Conservation (phyloP, 306 rosid species). For the Mimosa bimucronata region DNA sequence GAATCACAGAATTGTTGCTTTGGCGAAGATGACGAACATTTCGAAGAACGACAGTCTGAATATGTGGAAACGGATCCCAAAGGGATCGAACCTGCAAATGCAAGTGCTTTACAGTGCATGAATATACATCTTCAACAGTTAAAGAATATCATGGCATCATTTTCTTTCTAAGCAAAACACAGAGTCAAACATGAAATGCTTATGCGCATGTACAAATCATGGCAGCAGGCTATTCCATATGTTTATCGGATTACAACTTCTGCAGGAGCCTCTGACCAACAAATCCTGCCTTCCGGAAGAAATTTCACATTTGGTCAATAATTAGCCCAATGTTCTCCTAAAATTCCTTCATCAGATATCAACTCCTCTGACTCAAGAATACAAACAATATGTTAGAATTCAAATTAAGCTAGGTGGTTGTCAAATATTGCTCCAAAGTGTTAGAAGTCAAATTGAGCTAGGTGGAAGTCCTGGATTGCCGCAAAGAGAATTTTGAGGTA, state of each 20-base stretch:
- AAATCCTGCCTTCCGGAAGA: slow-evolving; percentile 89
- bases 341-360: slow-evolving; percentile 33
- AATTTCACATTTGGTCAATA: slow-evolving; percentile 97
- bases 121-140: slow-evolving; percentile 29
- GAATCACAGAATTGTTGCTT: slow-evolving; percentile 61
- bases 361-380: slow-evolving; percentile 27
- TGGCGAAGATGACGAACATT: slow-evolving; percentile 76
- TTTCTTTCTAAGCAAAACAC: slow-evolving; percentile 3
- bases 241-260: slow-evolving; percentile 84
- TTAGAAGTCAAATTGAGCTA: no score
- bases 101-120: slow-evolving; percentile 31
- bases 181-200: slow-evolving; percentile 9
- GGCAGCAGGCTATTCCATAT: slow-evolving; percentile 82
- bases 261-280: slow-evolving; percentile 97
- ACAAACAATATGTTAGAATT: neutral
- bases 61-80: slow-evolving; percentile 80
- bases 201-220: slow-evolving; percentile 84
- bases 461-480: no score
- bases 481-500: no score
- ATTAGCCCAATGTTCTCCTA: slow-evolving; percentile 97
- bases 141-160: neutral
- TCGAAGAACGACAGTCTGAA: slow-evolving; percentile 89
- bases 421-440: no score
- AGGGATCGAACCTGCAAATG: slow-evolving; percentile 84
- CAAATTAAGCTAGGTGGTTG: no score